Evolutionary conservation across 2,329 filamentous ascomycete genomes (phyloP), one percentile per base, ranked within the genome.

Genomic region (Clonostachys byssicola): DNA sequence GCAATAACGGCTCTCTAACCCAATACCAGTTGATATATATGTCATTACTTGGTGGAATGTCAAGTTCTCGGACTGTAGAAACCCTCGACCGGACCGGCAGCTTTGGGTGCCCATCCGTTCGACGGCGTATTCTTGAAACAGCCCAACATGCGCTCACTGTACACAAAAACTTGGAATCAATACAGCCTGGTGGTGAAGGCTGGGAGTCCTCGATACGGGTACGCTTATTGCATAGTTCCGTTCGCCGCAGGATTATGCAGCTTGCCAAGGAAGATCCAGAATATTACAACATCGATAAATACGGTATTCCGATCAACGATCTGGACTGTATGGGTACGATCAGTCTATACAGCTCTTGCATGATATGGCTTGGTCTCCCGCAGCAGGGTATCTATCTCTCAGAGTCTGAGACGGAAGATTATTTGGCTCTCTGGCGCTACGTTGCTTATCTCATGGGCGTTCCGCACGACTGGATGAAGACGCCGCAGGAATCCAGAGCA

Each of bases 121-220:
- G 80, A 49, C 77, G 81, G 14, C 74, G 88, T 5, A 67, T 77
- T 13, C 64, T 76, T 30, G 86, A 92, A 63, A 92, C 88, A 2
- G 85, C 85, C 3, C 88, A 91, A 60, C 84, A 89, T 62, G 80
- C 89, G 12, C 74, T 91, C 6, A 83, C 90, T 60, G 84, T 88
- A 43, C 86, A 86, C 5, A 69, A 73, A 40, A 83, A 81, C 7
- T 59, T 89, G 3, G 74, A 80, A 20, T 80, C 79, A 5, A 80
- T 92, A 54, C 72, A 85, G 52, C 87, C 86, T 0, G 83, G 81
- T 3, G 87, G 5, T 2, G 77, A 75, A 10, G 85, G 83, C 1
- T 79, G 79, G 50, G 70, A 74, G 5, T 82, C 81, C 4, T 81
- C 81, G 2, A 72, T 87, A 12, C 76, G 83, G 5, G 84, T 88